phyloP scores from a whole-genome alignment of 2,329 filamentous ascomycete genomes.

The Colletotrichum salicis region DNA sequence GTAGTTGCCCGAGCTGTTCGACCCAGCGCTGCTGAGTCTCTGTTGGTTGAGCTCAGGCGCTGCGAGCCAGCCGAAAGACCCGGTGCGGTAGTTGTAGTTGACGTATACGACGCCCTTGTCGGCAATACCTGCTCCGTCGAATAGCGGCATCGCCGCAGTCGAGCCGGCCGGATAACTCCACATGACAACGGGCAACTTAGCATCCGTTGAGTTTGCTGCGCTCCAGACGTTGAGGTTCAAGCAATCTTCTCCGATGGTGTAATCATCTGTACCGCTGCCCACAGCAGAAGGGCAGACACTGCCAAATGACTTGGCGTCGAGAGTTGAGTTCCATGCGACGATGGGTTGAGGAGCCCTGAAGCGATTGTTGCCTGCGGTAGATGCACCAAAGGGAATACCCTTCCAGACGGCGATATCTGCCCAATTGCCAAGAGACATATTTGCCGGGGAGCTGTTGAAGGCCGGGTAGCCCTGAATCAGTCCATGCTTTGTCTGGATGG shows the following conservation, averaged over 20 bases:
- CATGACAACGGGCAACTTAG: constrained; percentile 44
- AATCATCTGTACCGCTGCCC: not conserved
- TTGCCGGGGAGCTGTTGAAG: constrained; percentile 1
- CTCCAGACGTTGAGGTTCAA: constrained; percentile 48
- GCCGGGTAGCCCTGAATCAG: constrained; percentile 17
- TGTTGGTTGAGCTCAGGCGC: too few species aligned
- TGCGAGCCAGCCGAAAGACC: too few species aligned
- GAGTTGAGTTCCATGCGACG: constrained; percentile 37
- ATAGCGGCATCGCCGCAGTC: too few species aligned
- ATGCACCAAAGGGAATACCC: not conserved
- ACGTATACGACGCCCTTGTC: too few species aligned
- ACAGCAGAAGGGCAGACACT: not conserved
- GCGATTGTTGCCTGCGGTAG: constrained; percentile 1
- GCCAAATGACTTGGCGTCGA: constrained; percentile 35
- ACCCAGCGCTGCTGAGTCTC: too few species aligned
- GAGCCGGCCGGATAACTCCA: constrained; percentile 36
- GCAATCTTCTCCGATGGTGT: constrained; percentile 44
- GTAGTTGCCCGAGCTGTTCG: too few species aligned
- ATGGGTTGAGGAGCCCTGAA: not conserved
- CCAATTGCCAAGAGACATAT: constrained; percentile 26
- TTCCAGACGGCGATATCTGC: constrained; percentile 9
- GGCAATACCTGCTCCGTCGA: too few species aligned
- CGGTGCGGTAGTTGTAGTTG: too few species aligned
- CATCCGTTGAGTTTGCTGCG: constrained; percentile 39
- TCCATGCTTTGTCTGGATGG: not conserved